Conservation (phyloP, 805 yeast species). For the Alloascoidea hylecoeti region DNA sequence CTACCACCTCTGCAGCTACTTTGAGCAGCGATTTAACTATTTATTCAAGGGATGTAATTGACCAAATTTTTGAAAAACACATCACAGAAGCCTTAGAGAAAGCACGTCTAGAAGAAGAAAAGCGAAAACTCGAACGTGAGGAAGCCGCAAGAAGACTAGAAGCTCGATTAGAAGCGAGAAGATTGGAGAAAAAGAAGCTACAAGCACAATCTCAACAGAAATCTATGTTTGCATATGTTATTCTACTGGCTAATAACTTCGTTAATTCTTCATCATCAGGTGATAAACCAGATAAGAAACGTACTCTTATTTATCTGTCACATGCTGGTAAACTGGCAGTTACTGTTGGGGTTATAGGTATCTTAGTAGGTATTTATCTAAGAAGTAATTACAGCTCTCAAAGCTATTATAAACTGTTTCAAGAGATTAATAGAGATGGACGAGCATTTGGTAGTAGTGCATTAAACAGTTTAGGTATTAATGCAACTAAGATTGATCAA, state of each 20-base stretch:
- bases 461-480: too few species aligned
- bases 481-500: too few species aligned
- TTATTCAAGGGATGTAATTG: neutral
- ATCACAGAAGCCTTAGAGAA: neutral
- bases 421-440: too few species aligned
- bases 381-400: too few species aligned
- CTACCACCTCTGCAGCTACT: neutral
- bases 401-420: too few species aligned
- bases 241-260: neutral
- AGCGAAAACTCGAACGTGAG: neutral
- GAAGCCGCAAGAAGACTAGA: neutral
- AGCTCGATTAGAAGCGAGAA: neutral
- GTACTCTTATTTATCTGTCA: neutral
- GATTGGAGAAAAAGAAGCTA: conserved; percentile 1
- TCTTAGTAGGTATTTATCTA: neutral
- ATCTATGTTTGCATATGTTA: neutral
- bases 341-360: neutral
- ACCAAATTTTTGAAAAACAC: neutral
- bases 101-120: neutral
- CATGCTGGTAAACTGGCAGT: neutral
- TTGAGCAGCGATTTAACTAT: neutral
- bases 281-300: neutral
- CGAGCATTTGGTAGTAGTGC: too few species aligned
- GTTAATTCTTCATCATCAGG: neutral
- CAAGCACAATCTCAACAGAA: neutral